phyloP scores from a whole-genome alignment of 1,284 basidiomycete genomes.

The Wallemia mellicola region DNA sequence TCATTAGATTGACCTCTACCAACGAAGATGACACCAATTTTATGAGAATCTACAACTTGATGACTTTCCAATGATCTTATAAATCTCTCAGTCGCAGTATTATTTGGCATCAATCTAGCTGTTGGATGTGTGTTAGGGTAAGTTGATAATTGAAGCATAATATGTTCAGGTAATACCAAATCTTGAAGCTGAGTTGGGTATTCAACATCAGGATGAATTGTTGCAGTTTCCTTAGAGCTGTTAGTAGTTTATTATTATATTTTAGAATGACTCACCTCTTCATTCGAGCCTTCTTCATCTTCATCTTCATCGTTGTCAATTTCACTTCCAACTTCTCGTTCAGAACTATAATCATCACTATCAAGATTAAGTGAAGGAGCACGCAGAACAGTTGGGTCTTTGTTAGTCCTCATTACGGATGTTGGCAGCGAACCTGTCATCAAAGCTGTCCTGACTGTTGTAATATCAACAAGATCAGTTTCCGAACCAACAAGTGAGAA shows the following conservation, averaged over 20 bases:
- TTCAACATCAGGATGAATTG: neutral
- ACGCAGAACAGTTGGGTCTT: slow-evolving; percentile 1
- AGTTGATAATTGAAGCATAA: slow-evolving; percentile 58
- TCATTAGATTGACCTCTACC: slow-evolving; percentile 68
- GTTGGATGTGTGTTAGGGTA: slow-evolving; percentile 27
- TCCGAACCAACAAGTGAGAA: slow-evolving; percentile 51
- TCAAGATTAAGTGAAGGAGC: neutral
- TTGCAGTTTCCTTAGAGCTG: too few species aligned
- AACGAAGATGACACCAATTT: slow-evolving; percentile 86
- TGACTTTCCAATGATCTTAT: slow-evolving; percentile 49
- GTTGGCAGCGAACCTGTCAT: slow-evolving; percentile 29
- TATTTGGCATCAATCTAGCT: slow-evolving; percentile 19
- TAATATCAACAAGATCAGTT: slow-evolving; percentile 21
- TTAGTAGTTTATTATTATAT: too few species aligned
- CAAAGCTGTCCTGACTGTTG: slow-evolving; percentile 2
- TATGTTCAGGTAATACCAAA: slow-evolving; percentile 19
- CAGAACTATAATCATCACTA: neutral
- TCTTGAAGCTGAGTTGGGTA: neutral
- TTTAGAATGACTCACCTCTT: neutral
- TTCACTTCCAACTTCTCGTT: neutral
- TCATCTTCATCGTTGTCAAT: neutral
- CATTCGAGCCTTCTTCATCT: neutral
- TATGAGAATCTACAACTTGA: slow-evolving; percentile 90
- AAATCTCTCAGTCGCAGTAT: slow-evolving; percentile 26
- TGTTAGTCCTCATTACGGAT: slow-evolving; percentile 9